Conservation (phyloP, 768 basidiomycete genomes). For the Phanerodontia chrysosporium region DNA sequence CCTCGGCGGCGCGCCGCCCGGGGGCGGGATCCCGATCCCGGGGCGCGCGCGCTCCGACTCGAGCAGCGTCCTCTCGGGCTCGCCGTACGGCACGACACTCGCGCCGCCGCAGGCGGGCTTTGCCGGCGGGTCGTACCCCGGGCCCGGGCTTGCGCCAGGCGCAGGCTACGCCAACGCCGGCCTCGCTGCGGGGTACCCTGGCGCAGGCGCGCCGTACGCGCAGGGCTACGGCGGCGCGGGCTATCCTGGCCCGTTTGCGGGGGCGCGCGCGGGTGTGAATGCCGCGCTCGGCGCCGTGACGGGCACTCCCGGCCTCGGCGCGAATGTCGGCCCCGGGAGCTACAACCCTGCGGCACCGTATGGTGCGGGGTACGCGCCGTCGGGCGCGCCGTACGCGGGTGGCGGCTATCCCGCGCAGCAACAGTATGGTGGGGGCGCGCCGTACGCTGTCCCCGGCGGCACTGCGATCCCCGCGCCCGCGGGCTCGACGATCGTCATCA, state of each 20-base stretch:
- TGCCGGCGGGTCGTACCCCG: not conserved
- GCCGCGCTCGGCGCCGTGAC: not conserved
- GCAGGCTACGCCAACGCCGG: not conserved
- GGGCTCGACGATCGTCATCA: slow-evolving; percentile 23
- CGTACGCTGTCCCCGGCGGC: slow-evolving; percentile 7
- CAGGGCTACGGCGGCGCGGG: not conserved
- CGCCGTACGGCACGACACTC: not conserved
- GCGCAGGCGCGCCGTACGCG: not conserved
- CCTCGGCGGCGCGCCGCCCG: not conserved
- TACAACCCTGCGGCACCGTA: slow-evolving; percentile 2
- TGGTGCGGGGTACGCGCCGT: not conserved
- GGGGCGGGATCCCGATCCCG: not conserved
- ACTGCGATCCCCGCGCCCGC: slow-evolving; percentile 11
- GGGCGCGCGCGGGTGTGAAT: not conserved
- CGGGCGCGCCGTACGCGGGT: not conserved
- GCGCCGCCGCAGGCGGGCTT: not conserved
- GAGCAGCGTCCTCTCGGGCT: not conserved
- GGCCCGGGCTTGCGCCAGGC: not conserved
- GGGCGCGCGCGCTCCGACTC: not conserved
- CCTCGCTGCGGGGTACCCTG: not conserved
- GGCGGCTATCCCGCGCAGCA: not conserved
- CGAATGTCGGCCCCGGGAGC: not conserved
- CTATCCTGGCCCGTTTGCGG: not conserved
- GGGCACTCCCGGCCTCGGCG: not conserved
- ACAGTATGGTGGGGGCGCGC: slow-evolving; percentile 2